Percentiles rank a stretch among this genome's conserved stretches.
phyloP scores from a whole-genome alignment of 331 rosid species.

The Spiraea crenata region DNA sequence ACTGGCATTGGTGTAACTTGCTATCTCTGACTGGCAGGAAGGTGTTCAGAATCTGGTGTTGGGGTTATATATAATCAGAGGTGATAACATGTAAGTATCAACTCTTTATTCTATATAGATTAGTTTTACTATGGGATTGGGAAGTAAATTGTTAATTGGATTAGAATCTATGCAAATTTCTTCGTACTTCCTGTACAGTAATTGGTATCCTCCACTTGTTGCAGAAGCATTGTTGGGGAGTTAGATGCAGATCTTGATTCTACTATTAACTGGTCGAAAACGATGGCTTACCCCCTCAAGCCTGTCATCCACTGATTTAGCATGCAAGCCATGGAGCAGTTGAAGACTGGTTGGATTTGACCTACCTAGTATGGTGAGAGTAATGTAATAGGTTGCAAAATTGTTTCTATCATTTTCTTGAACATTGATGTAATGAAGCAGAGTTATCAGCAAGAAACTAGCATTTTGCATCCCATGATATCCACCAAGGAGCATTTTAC shows the following conservation, averaged over 20 bases:
- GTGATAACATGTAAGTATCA: conserved; percentile 83
- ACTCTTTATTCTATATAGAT: background rate
- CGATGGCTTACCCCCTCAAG: conserved; percentile 86
- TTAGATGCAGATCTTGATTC: conserved; percentile 91
- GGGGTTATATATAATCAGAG: conserved; percentile 92
- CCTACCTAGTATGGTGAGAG: background rate
- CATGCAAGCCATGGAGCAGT: background rate
- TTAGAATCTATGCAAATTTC: background rate
- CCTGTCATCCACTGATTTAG: conserved; percentile 73
- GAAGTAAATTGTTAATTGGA: background rate
- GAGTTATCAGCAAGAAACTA: background rate
- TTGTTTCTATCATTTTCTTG: conserved; percentile 9
- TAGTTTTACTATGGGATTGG: background rate
- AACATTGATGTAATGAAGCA: background rate
- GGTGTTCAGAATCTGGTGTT: conserved; percentile 96
- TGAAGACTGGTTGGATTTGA: conserved; percentile 12
- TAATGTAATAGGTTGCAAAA: background rate
- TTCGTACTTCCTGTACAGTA: background rate
- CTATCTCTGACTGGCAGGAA: conserved; percentile 60
- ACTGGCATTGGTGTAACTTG: background rate
- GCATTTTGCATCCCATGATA: background rate
- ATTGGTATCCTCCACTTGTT: conserved; percentile 24
- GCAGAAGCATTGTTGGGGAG: conserved; percentile 98
- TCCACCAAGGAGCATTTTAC: too few species aligned
- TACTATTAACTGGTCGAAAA: conserved; percentile 67